Evolutionary conservation across 805 yeast species (phyloP).

Genomic region (Yarrowia divulgata): DNA sequence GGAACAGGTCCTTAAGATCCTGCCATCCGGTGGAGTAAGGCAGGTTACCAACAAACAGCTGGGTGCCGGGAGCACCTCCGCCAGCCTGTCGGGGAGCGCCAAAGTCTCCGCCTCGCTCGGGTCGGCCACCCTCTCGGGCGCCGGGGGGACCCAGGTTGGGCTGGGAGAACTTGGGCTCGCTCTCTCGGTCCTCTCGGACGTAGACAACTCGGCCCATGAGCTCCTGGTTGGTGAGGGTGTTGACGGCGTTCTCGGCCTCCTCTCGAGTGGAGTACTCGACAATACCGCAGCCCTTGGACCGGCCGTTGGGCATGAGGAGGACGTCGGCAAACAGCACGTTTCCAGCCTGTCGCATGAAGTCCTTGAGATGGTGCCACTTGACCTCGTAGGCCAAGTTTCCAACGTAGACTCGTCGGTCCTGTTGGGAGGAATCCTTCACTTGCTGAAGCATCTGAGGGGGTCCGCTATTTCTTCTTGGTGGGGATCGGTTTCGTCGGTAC

Average conservation of each 20-base stretch:
- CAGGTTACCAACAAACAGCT: slow-evolving; percentile 79
- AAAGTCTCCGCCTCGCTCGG: slow-evolving; percentile 25
- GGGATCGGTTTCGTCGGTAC: slow-evolving; percentile 36
- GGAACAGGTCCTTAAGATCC: slow-evolving; percentile 82
- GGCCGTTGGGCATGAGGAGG: slow-evolving; percentile 76
- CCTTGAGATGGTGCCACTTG: slow-evolving; percentile 53
- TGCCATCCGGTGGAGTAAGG: slow-evolving; percentile 88
- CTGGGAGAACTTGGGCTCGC: slow-evolving; percentile 46
- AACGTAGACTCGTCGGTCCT: slow-evolving; percentile 55
- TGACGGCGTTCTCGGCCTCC: slow-evolving; percentile 75
- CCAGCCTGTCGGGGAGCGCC: slow-evolving; percentile 32
- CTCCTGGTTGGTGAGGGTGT: slow-evolving; percentile 67
- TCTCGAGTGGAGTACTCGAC: slow-evolving; percentile 76
- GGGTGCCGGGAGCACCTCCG: slow-evolving; percentile 52
- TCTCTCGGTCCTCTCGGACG: slow-evolving; percentile 79
- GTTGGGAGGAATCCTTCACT: slow-evolving; percentile 42
- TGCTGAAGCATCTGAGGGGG: slow-evolving; percentile 39
- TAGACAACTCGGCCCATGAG: slow-evolving; percentile 79
- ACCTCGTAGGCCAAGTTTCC: slow-evolving; percentile 54
- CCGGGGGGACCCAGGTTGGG: slow-evolving; percentile 41
- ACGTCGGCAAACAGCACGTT: slow-evolving; percentile 82
- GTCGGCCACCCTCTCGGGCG: slow-evolving; percentile 36
- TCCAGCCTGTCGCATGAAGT: slow-evolving; percentile 57
- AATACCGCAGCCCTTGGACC: slow-evolving; percentile 64
- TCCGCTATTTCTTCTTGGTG: slow-evolving; percentile 36